Base-by-base conservation (phyloP, 108 stramenopile species). In the Fragilaria crotonensis region DNA sequence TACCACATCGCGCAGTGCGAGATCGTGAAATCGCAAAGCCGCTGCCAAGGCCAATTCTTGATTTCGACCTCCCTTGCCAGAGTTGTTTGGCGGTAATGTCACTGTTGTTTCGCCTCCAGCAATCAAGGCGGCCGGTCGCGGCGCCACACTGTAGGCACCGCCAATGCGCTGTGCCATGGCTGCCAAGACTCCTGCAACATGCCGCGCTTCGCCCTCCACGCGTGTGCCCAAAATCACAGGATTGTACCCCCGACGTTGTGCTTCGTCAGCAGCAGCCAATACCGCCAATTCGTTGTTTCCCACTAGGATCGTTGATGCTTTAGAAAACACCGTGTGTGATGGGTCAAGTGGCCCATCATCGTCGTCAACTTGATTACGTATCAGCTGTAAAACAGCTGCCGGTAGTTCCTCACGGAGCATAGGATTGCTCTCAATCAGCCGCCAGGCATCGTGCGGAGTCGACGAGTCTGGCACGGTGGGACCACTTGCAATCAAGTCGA, bases 41-140 rank as follows among this genome's bases (percentile, higher is more conserved):
- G 84, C 86, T 25, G 79, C 66, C 14, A 93, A 59, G 5, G 82
- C 82, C 45, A 93, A 62, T 81, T 93, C 92, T 73, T 89, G 87
- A 69, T 93, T 93, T n/a, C 92, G 67, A 20, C 92, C 92, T 18
- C 92, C 92, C 57, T 78, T 84, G 25, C 92, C 92, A 33, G 30
- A 63, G 58, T 59, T 68, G 21, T 62, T 60, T 0, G 69, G 51
- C 49, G 78, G 62, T 29, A 93, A 51, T 5, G 87, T 73, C n/a
- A 93, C 92, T 19, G 86, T 87, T 17, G 85, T 93, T 75, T 93
- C 92, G 9, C 92, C 92, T n/a, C 92, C 92, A 7, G 74, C 72
- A 59, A 92, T 88, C 25, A 92, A 28, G 9, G 87, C 86, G 17
- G 56, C 71, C 23, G 87, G 87, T 41, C 83, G 70, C 14, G 52